A percentile compares a stretch with the other conserved stretches of the same genome.
Evolutionary conservation across 345 rosid genomes (phyloP).

Genomic region (Mallotus nudiflorus): DNA sequence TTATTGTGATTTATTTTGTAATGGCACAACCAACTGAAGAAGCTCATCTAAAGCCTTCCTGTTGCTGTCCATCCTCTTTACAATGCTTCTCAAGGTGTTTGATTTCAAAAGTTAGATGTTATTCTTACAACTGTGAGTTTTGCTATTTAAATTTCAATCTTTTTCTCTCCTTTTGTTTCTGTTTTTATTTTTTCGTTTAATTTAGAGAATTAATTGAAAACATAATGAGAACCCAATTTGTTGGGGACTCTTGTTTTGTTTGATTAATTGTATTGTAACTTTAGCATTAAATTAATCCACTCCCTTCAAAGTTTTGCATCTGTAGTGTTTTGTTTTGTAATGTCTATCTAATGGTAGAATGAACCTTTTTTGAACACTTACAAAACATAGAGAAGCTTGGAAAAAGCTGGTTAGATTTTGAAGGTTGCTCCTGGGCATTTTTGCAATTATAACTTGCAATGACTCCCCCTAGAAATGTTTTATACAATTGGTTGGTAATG

Average conservation of each 20-base stretch:
- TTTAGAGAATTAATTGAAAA: too few species aligned
- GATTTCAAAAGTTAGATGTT: slow-evolving; percentile 78
- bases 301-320: not conserved
- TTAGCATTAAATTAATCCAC: too few species aligned
- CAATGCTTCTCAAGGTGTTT: slow-evolving; percentile 76
- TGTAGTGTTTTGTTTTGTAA: not conserved
- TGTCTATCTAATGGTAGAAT: not conserved
- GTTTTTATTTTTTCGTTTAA: too few species aligned
- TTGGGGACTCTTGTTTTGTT: too few species aligned
- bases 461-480: too few species aligned
- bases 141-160: too few species aligned
- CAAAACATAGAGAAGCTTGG: slow-evolving; percentile 95
- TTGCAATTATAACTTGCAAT: slow-evolving; percentile 91
- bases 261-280: too few species aligned
- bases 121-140: slow-evolving; percentile 79
- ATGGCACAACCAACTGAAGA: too few species aligned
- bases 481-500: too few species aligned
- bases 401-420: slow-evolving; percentile 81
- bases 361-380: not conserved
- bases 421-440: slow-evolving; percentile 95
- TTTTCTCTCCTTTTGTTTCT: too few species aligned
- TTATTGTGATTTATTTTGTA: too few species aligned
- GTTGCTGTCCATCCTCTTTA: slow-evolving; percentile 57
- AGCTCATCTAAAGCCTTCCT: not conserved
- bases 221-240: too few species aligned